Evolutionary conservation across 805 yeast species (phyloP).

Genomic region (Citeromyces nyonsensis): DNA sequence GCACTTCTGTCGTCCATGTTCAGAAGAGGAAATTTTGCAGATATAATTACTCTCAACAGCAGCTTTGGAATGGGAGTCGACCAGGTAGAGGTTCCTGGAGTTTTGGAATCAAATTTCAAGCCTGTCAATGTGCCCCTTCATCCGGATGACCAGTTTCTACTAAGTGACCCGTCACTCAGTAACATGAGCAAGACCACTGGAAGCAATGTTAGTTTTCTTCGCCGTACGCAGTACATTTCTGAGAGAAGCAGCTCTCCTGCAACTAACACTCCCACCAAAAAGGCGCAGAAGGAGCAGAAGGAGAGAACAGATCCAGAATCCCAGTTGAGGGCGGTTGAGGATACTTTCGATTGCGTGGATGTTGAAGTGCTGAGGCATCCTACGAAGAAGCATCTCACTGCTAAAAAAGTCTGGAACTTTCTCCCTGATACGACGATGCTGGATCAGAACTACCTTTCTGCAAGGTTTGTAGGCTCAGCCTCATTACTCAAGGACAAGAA

Average conservation of each 20-base stretch:
- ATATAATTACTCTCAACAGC: conserved; percentile 41
- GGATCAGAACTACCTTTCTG: conserved; percentile 57
- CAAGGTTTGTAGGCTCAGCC: conserved; percentile 49
- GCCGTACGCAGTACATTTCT: conserved; percentile 87
- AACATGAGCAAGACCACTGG: conserved; percentile 22
- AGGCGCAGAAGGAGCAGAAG: conserved; percentile 14
- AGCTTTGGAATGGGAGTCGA: conserved; percentile 70
- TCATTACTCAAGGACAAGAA: conserved; percentile 21
- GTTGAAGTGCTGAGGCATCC: conserved; percentile 53
- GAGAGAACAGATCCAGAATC: conserved; percentile 37
- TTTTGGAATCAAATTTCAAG: conserved; percentile 32
- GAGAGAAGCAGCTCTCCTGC: conserved; percentile 20
- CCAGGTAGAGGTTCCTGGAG: conserved; percentile 46
- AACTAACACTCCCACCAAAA: conserved; percentile 3
- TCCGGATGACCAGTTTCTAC: conserved; percentile 59
- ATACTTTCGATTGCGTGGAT: conserved; percentile 53
- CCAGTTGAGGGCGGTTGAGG: conserved; percentile 59
- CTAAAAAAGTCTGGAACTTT: conserved; percentile 65
- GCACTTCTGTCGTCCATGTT: conserved; percentile 55
- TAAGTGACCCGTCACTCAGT: conserved; percentile 60
- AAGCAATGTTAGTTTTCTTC: conserved; percentile 38
- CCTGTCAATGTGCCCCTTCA: conserved; percentile 28
- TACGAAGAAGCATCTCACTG: conserved; percentile 51
- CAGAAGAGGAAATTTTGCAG: conserved; percentile 57
- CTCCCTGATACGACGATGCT: conserved; percentile 85